Percentiles rank a stretch among this genome's conserved stretches.
phyloP scores from a whole-genome alignment of 495 filamentous ascomycete genomes.

The Trypethelium eluteriae region DNA sequence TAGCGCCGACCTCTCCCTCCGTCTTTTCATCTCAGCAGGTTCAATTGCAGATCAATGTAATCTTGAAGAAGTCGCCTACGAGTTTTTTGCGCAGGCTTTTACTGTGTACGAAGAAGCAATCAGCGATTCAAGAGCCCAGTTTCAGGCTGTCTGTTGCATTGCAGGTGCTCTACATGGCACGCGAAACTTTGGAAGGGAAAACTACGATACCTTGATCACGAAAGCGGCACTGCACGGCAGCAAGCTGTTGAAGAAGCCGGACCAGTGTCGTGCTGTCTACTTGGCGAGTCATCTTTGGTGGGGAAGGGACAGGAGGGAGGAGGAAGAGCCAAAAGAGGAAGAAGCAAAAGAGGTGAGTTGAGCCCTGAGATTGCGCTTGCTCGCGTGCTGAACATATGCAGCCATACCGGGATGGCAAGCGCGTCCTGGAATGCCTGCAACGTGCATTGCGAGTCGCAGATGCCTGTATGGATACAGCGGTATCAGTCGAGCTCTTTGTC shows the following conservation, averaged over 20 bases:
- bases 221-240: conserved; percentile 95
- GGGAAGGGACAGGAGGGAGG: conserved; percentile 81
- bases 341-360: conserved; percentile 63
- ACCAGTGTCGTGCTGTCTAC: conserved; percentile 95
- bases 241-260: conserved; percentile 94
- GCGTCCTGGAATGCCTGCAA: conserved; percentile 92
- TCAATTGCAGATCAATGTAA: conserved; percentile 88
- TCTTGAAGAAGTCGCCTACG: conserved; percentile 92
- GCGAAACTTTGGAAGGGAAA: conserved; percentile 84
- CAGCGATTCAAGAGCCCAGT: conserved; percentile 89
- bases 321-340: conserved; percentile 47
- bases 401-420: conserved; percentile 95
- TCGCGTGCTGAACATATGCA: conserved; percentile 37
- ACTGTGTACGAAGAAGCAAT: conserved; percentile 96
- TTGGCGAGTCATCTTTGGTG: conserved; percentile 96
- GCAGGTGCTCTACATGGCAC: conserved; percentile 80
- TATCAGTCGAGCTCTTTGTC: conserved; percentile 94
- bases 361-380: background rate
- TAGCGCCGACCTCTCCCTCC: conserved; percentile 75
- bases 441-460: conserved; percentile 92
- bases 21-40: conserved; percentile 82
- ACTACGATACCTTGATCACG: conserved; percentile 96
- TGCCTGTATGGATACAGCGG: conserved; percentile 98
- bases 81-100: conserved; percentile 97
- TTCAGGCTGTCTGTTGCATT: conserved; percentile 94